phyloP scores from a whole-genome alignment of 1,139 yeast species.

The Debaryomycetaceae sp. region DNA sequence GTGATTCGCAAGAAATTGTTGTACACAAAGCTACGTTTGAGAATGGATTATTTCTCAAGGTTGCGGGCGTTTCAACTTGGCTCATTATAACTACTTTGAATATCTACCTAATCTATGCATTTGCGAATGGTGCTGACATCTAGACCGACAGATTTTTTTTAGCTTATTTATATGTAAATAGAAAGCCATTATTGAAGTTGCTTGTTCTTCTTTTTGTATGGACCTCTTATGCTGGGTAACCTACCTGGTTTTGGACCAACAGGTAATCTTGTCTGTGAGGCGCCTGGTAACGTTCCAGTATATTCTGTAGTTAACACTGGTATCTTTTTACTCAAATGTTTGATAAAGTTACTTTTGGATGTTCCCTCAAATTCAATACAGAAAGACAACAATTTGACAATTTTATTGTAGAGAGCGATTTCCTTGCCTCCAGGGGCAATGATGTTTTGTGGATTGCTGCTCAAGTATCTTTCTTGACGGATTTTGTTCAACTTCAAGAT shows the following conservation, averaged over 20 bases:
- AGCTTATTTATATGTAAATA: not conserved
- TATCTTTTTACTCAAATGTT: conserved; percentile 39
- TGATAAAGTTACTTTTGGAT: conserved; percentile 27
- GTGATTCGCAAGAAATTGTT: conserved; percentile 2
- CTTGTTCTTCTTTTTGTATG: conserved; percentile 36
- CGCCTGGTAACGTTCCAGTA: conserved; percentile 77
- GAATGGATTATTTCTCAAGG: conserved; percentile 56
- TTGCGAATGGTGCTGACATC: conserved; percentile 68
- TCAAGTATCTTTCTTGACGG: conserved; percentile 55
- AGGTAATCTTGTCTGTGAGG: conserved; percentile 16
- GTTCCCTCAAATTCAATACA: conserved; percentile 28
- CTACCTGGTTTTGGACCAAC: conserved; percentile 21
- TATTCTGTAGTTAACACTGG: conserved; percentile 77
- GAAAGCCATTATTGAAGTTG: conserved; percentile 3
- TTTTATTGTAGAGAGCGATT: conserved; percentile 39
- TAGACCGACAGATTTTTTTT: conserved; percentile 9
- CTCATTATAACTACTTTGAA: conserved; percentile 67
- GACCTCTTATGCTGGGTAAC: conserved; percentile 40
- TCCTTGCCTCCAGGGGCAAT: conserved; percentile 30
- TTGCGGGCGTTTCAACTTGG: conserved; percentile 65
- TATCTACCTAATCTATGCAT: conserved; percentile 65
- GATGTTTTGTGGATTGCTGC: conserved; percentile 26
- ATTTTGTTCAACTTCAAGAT: conserved; percentile 57
- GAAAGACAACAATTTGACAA: conserved; percentile 28
- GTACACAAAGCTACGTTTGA: conserved; percentile 45